Evolutionary conservation across 1,139 yeast genomes (phyloP), one percentile per base, ranked within the genome.

Genomic region (Arxiozyma bovina): DNA sequence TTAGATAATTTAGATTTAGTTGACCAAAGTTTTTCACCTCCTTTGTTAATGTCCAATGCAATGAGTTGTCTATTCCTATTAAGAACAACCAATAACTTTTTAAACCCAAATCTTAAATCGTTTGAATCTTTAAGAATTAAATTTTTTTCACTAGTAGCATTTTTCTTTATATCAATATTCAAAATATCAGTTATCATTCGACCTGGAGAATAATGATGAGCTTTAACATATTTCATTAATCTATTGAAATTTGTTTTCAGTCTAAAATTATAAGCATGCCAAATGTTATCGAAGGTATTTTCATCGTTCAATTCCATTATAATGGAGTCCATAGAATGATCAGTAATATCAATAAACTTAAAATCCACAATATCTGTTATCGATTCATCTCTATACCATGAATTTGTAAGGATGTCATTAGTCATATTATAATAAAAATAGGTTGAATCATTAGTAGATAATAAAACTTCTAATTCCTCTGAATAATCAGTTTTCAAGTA

Each of bases 71-170:
- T 81, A 41, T 65, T 62, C 17, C 63, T 61, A 0, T 83, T 75
- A 2, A 77, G 74, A 0, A 75, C 72, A 2, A 81, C 70, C 42
- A 82, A 63, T 11, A 68, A 65, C 60, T 82, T 81, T 25, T 72
- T 66, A 55, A 79, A 74, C 0, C 86, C 86, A 70, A 81, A 81
- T 23, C 69, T 58, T 12, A 61, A 47, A 45, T 66, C 61, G 50
- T 60, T 57, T 45, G 57, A 53, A 9, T 45, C 42, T 12, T 55
- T 54, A 12, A 57, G 50, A 21, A 63, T 61, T 30, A 53, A 53
- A n/a, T 55, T 56, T 8, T 58, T 63, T 15, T 17, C 47, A 27
- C 62, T 20, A 23, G 51, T 27, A 23, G 12, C 21, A 23, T 44
- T 11, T 44, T 45, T 25, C 43, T 58, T 58, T 21, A 56, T 22